Evolutionary conservation across 2,329 filamentous ascomycete species (phyloP).

Genomic region (Graphilbum sp.): DNA sequence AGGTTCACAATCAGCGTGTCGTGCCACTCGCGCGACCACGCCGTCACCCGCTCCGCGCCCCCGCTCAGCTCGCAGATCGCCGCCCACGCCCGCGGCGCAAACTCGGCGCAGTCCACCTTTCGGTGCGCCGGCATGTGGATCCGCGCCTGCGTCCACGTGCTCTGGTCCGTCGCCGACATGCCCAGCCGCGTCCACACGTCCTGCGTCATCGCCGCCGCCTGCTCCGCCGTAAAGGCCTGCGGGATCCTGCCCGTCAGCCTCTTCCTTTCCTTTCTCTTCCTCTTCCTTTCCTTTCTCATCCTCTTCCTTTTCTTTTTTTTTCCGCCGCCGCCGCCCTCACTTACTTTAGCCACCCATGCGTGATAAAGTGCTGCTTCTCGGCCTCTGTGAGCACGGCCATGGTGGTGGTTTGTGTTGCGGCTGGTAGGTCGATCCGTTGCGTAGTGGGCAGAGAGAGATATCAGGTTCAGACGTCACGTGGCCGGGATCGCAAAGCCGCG

Average conservation of each 20-base stretch:
- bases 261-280: neutral
- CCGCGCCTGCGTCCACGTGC: constrained; percentile 45
- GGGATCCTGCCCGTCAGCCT: constrained; percentile 14
- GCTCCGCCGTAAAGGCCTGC: constrained; percentile 20
- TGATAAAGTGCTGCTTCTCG: constrained; percentile 24
- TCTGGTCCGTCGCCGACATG: constrained; percentile 45
- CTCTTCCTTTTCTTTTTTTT: neutral
- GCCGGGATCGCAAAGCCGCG: no score
- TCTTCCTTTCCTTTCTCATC: neutral
- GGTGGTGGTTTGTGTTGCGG: neutral
- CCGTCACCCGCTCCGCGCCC: constrained; percentile 37
- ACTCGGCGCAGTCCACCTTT: constrained; percentile 32
- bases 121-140: constrained; percentile 48
- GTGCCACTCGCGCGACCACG: constrained; percentile 38
- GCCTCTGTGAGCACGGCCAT: constrained; percentile 17
- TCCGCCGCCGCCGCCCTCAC: neutral
- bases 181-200: constrained; percentile 49
- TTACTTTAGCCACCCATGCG: constrained; percentile 23
- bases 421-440: no score
- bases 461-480: no score
- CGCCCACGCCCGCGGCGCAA: constrained; percentile 49
- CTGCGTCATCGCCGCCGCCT: constrained; percentile 18
- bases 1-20: constrained; percentile 57
- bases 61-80: constrained; percentile 52
- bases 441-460: no score